Evolutionary conservation across 257 asterid species (phyloP), one percentile per base, ranked within the genome.

Genomic region (Gardenia jasminoides): DNA sequence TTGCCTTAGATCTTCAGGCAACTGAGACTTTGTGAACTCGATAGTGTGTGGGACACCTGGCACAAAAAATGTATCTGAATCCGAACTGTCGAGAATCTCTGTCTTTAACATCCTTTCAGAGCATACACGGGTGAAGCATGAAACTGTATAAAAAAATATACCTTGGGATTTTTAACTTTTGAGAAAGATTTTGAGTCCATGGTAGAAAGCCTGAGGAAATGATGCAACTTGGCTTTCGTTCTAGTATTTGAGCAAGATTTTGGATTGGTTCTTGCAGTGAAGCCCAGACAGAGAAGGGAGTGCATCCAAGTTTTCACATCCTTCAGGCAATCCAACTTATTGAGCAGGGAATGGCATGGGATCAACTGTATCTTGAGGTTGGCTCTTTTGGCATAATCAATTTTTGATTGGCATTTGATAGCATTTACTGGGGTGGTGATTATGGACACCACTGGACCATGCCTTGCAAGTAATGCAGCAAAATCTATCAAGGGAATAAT

Each of bases 401-500:
- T n/a, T 33, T 0, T 88, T 11, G 1, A 86, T 22, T 13, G 1
- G 85, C 79, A 78, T n/a, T 90, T 80, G 7, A 16, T 4, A 44
- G 89, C 90, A 33, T 91, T 91, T 67, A 67, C 58, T 0, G 91
- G 93, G 0, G 91, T 90, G 50, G 90, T 88, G 80, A 91, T 72
- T 6, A 90, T 80, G 16, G 91, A 85, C 65, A 91, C 89, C 1
- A 46, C 41, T 5, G 80, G 76, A 68, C 88, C 91, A 17, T 70
- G 85, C n/a, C 46, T 17, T 15, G 88, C 90, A 13, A 91, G 86
- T 16, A 80, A 13, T 54, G 83, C 85, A 5, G 92, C 91, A 54
- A 90, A 86, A 74, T 91, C 91, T 16, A 86, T 87, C 71, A 91
- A 80, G n/a, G 94, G 94, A 26, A 91, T 88, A 0, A 90, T 87